Evolutionary conservation across 306 rosid genomes (phyloP).

Genomic region (Mucuna pruriens): DNA sequence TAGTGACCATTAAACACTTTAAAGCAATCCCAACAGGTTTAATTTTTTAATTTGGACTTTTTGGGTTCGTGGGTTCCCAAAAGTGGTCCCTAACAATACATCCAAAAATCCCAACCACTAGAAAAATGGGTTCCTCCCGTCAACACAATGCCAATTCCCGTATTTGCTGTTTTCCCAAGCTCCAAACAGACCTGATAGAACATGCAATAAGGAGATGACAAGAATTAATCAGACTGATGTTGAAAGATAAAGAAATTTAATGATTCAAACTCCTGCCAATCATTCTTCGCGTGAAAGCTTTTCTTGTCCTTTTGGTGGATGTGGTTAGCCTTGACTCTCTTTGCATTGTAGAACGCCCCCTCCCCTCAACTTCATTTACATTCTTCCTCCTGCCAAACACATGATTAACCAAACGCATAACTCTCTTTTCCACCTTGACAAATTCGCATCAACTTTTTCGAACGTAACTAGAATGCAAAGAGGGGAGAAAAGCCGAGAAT

Average conservation of each 20-base stretch:
- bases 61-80: conserved; percentile 31
- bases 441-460: conserved; percentile 28
- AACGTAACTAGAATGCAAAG: not conserved
- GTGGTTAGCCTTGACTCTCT: not conserved
- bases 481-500: not conserved
- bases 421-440: not conserved
- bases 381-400: not conserved
- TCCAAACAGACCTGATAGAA: conserved; percentile 49
- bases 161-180: conserved; percentile 60
- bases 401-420: conserved; percentile 9
- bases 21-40: conserved; percentile 60
- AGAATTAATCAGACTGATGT: conserved; percentile 66
- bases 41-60: conserved; percentile 28
- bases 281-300: conserved; percentile 46
- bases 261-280: conserved; percentile 67
- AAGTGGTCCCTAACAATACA: conserved; percentile 61
- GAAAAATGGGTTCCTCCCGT: conserved; percentile 38
- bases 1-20: conserved; percentile 53
- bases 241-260: conserved; percentile 59
- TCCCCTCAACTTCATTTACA: not conserved
- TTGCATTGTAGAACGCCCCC: not conserved
- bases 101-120: conserved; percentile 75
- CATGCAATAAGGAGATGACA: conserved; percentile 58
- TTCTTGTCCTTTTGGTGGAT: conserved; percentile 49
- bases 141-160: conserved; percentile 56